Evolutionary conservation across 176 grass and related monocot species (phyloP).

Genomic region (Oryza meridionalis): DNA sequence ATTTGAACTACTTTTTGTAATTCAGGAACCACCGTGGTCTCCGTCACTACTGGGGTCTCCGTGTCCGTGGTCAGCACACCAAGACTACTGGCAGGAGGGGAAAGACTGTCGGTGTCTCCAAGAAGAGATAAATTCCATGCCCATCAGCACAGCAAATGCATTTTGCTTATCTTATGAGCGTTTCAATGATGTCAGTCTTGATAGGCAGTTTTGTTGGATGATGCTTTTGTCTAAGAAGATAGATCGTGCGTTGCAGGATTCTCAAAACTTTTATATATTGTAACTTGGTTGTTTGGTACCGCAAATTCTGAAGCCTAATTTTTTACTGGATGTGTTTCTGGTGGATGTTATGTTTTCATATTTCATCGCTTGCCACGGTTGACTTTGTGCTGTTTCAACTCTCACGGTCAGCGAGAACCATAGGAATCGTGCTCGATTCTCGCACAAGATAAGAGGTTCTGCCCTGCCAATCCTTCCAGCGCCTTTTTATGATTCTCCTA

Average conservation of each 20-base stretch:
- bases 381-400: no score
- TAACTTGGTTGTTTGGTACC: neutral
- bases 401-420: no score
- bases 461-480: no score
- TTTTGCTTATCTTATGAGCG: neutral
- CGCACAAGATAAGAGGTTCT: no score
- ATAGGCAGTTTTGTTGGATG: conserved; percentile 10
- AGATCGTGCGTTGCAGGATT: neutral
- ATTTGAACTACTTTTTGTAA: neutral
- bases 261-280: neutral
- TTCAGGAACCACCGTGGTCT: conserved; percentile 75
- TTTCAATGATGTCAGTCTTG: neutral
- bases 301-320: neutral
- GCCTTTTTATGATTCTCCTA: no score
- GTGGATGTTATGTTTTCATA: no score
- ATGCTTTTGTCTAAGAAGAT: conserved; percentile 38
- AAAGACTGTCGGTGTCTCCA: conserved; percentile 87
- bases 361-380: no score
- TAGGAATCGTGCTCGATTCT: no score
- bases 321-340: neutral
- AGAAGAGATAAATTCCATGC: conserved; percentile 62
- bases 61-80: conserved; percentile 81
- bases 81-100: conserved; percentile 86
- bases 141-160: neutral
- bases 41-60: conserved; percentile 82